Conservation (phyloP, 805 yeast genomes). For the Candida berthetii region DNA sequence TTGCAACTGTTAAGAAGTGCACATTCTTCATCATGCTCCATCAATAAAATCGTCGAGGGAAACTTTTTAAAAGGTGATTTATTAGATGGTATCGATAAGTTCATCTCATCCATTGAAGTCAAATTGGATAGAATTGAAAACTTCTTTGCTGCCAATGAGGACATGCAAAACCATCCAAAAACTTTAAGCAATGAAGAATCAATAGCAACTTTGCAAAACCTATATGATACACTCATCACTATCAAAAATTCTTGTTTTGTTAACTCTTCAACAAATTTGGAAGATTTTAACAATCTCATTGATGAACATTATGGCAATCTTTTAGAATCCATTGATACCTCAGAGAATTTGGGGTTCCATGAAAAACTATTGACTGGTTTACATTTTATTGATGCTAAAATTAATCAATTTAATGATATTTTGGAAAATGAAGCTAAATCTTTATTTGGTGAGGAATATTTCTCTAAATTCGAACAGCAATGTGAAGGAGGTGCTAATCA, state of each 20-base stretch:
- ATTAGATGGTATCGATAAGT: constrained; percentile 15
- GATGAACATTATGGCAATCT: constrained; percentile 21
- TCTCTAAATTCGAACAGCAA: too few relatives aligned
- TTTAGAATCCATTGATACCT: constrained; percentile 13
- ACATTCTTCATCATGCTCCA: constrained; percentile 17
- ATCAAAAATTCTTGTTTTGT: constrained; percentile 19
- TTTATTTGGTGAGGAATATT: constrained; percentile 7
- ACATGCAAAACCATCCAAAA: not conserved
- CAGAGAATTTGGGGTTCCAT: constrained; percentile 20
- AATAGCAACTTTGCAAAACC: constrained; percentile 13
- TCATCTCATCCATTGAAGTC: constrained; percentile 18
- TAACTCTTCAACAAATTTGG: constrained; percentile 14
- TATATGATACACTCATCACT: constrained; percentile 19
- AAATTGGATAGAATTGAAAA: constrained; percentile 19
- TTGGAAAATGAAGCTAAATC: constrained; percentile 19
- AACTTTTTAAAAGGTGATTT: constrained; percentile 17
- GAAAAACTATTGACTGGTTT: constrained; percentile 28
- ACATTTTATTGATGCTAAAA: constrained; percentile 32
- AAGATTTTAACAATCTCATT: constrained; percentile 13
- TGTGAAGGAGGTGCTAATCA: constrained; percentile 19
- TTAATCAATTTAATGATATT: constrained; percentile 30
- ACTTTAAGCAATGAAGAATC: constrained; percentile 10
- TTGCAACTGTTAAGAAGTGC: constrained; percentile 14
- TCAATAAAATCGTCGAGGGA: constrained; percentile 16
- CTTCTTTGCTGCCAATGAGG: not conserved